Conservation (phyloP, 345 rosid genomes). For the Murraya koenigii region DNA sequence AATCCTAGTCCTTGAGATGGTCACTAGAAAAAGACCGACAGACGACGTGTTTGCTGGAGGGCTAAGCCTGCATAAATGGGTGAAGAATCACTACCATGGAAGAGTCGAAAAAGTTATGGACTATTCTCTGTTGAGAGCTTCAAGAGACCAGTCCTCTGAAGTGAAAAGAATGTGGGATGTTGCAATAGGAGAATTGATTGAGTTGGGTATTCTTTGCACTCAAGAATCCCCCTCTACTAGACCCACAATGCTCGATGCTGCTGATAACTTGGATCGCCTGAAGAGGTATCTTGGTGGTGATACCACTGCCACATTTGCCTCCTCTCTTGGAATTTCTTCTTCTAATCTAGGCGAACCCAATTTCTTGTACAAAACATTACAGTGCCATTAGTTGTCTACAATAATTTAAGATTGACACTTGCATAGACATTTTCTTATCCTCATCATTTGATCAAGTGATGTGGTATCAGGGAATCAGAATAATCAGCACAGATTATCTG, state of each 20-base stretch:
- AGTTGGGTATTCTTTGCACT: slow-evolving; percentile 57
- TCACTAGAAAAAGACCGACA: slow-evolving; percentile 54
- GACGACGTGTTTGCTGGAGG: slow-evolving; percentile 45
- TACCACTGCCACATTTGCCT: slow-evolving; percentile 44
- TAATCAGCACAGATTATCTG: not conserved
- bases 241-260: slow-evolving; percentile 63
- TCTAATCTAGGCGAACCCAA: slow-evolving; percentile 31
- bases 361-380: not conserved
- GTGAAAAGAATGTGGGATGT: slow-evolving; percentile 52
- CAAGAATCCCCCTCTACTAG: slow-evolving; percentile 50
- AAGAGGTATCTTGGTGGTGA: slow-evolving; percentile 54
- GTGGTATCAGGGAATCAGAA: too few species aligned
- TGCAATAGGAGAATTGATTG: slow-evolving; percentile 41
- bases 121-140: slow-evolving; percentile 38
- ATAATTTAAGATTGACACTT: not conserved
- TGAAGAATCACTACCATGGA: slow-evolving; percentile 36
- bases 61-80: slow-evolving; percentile 51
- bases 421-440: too few species aligned
- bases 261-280: slow-evolving; percentile 50
- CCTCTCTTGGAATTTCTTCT: slow-evolving; percentile 53
- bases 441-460: not conserved
- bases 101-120: slow-evolving; percentile 43
- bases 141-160: slow-evolving; percentile 38
- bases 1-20: slow-evolving; percentile 50
- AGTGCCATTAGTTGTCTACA: not conserved